These are phyloP conservation scores for Teunomyces panamensis DNA, from an alignment of 805 yeast genomes.

Conservation along the genomic window DNA sequence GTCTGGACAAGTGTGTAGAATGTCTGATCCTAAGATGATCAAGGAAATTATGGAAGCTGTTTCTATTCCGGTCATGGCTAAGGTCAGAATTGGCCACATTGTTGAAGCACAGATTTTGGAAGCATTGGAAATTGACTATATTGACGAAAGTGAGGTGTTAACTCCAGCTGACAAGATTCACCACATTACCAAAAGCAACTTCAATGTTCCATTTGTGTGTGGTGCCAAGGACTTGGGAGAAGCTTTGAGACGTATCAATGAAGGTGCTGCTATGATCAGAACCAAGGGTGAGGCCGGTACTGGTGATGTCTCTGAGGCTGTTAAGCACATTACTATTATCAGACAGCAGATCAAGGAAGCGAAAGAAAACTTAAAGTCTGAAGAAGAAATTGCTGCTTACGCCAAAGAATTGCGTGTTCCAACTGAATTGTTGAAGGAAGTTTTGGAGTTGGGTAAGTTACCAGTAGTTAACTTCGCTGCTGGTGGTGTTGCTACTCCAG, in stretches of 20 bases:
- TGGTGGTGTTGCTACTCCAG: conserved; percentile 86
- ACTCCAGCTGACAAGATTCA: conserved; percentile 73
- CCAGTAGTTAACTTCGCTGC: conserved; percentile 88
- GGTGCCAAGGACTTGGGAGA: conserved; percentile 83
- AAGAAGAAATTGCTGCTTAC: conserved; percentile 44
- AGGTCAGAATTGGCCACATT: conserved; percentile 77
- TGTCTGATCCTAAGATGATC: conserved; percentile 84
- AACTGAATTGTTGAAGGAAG: conserved; percentile 46
- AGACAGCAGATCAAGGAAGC: conserved; percentile 52
- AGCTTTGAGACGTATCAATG: conserved; percentile 72
- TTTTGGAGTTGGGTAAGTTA: conserved; percentile 49
- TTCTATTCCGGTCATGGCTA: conserved; percentile 80
- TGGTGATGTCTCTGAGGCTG: conserved; percentile 82
- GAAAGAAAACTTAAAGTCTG: conserved; percentile 31
- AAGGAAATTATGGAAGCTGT: conserved; percentile 68
- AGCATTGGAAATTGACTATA: conserved; percentile 70
- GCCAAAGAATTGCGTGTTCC: conserved; percentile 64
- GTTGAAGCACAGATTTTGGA: conserved; percentile 80
- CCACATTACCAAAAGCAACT: conserved; percentile 61
- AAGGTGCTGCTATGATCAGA: conserved; percentile 86
- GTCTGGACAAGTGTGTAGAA: conserved; percentile 78
- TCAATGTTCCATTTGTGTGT: conserved; percentile 76
- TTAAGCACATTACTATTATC: conserved; percentile 66
- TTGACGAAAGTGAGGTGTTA: conserved; percentile 81
- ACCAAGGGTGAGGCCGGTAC: conserved; percentile 91